Percentiles rank a stretch among this genome's conserved stretches.
Conservation (phyloP, 2,329 filamentous ascomycete genomes). For the Calonectria naviculata region DNA sequence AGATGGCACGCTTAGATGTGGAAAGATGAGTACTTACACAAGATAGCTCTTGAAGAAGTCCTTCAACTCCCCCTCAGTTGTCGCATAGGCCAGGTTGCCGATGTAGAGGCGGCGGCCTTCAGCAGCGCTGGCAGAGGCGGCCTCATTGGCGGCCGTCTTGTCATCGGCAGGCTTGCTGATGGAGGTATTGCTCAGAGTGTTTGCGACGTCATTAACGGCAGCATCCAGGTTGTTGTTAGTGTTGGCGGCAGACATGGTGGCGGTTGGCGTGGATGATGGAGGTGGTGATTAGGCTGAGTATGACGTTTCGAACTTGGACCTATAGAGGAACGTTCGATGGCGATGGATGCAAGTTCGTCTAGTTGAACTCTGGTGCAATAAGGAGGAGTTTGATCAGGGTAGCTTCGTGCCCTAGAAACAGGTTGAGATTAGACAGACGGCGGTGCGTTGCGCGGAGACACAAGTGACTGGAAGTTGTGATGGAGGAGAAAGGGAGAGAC, state of each 20-base stretch:
- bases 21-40: conserved; percentile 77
- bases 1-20: neutral
- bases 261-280: conserved; percentile 51
- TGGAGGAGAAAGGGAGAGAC: conserved; percentile 48
- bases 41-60: conserved; percentile 99
- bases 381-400: conserved; percentile 72
- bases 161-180: conserved; percentile 65
- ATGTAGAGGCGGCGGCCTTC: conserved; percentile 99
- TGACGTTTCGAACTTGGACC: conserved; percentile 54
- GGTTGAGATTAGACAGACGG: conserved; percentile 56
- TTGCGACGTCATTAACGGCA: conserved; percentile 83
- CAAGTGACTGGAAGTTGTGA: conserved; percentile 58
- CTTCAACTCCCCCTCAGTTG: conserved; percentile 99
- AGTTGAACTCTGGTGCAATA: conserved; percentile 79
- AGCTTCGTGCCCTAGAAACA: conserved; percentile 88
- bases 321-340: conserved; percentile 58
- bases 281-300: conserved; percentile 57
- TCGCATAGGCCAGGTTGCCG: conserved; percentile 99
- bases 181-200: conserved; percentile 78
- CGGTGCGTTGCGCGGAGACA: conserved; percentile 61
- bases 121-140: conserved; percentile 95
- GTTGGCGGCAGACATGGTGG: conserved; percentile 82
- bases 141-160: conserved; percentile 80
- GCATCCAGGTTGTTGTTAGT: conserved; percentile 60
- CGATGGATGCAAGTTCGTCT: conserved; percentile 49